These are phyloP conservation scores for Zizania latifolia DNA, from an alignment of 176 grass and related monocot genomes.

Conservation along the genomic window DNA sequence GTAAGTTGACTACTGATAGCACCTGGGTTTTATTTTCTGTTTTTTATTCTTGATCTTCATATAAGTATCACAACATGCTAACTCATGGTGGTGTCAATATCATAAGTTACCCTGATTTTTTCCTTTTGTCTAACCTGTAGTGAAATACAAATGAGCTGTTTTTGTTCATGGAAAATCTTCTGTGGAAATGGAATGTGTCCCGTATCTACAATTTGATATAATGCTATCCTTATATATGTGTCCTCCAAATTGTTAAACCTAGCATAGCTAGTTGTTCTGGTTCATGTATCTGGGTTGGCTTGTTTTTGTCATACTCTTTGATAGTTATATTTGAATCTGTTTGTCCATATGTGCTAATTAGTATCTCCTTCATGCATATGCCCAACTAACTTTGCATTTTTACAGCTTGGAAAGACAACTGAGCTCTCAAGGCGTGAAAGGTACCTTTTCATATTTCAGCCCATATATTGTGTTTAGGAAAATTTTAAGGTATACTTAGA, in stretches of 20 bases:
- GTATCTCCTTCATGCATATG: background rate
- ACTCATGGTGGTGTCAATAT: background rate
- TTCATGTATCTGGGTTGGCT: background rate
- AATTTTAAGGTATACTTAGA: background rate
- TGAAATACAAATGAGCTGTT: no score
- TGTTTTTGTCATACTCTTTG: background rate
- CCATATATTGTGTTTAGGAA: background rate
- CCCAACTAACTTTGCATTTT: background rate
- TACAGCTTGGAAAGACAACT: conserved; percentile 58
- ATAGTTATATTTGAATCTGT: background rate
- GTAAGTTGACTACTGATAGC: conserved; percentile 49
- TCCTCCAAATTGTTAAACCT: no score
- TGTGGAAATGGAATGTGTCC: no score
- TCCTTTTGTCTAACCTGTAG: background rate
- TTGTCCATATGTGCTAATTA: background rate
- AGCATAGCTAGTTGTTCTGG: background rate
- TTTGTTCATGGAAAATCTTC: no score
- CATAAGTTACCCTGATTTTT: background rate
- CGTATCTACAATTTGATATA: no score
- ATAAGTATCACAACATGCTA: background rate
- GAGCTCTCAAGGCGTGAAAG: conserved; percentile 90
- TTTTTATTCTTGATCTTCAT: background rate
- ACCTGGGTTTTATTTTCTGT: background rate
- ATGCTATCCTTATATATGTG: no score
- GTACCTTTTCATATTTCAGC: conserved; percentile 7